A percentile compares a stretch with the other conserved stretches of the same genome.
phyloP scores from a whole-genome alignment of 192 early-diverging fungal species.

The Pecoramyces ruminantium region DNA sequence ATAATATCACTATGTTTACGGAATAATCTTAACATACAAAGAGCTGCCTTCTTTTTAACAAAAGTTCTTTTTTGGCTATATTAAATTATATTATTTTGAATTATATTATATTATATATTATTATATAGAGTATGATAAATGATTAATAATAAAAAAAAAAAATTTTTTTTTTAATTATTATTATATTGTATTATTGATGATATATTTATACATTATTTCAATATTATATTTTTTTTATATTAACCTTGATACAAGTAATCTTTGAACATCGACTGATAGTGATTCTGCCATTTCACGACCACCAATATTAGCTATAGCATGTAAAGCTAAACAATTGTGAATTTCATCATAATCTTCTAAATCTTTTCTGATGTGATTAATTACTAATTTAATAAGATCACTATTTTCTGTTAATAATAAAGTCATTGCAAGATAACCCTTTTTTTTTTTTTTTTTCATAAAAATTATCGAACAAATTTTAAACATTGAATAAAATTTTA shows the following conservation, averaged over 20 bases:
- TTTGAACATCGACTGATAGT: constrained; percentile 65
- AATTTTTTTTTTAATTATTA: no score
- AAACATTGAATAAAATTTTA: no score
- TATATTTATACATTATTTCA: no score
- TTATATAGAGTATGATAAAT: no score
- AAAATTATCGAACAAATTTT: no score
- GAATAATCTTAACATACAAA: constrained; percentile 77
- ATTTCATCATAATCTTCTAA: constrained; percentile 68
- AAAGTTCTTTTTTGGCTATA: constrained; percentile 53
- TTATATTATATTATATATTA: no score
- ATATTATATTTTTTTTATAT: constrained; percentile 2
- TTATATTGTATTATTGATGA: no score
- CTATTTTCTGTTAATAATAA: constrained; percentile 76
- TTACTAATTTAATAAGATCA: constrained; percentile 64
- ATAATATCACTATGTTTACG: constrained; percentile 80
- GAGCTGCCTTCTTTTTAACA: constrained; percentile 92
- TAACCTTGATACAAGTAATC: constrained; percentile 66
- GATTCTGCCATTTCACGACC: constrained; percentile 80
- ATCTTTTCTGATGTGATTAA: constrained; percentile 79
- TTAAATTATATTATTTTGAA: no score
- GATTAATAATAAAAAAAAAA: no score
- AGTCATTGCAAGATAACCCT: constrained; percentile 94
- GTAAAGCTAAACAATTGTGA: constrained; percentile 77
- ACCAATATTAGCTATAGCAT: constrained; percentile 93
- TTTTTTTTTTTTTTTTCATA: no score